Evolutionary conservation across 1,139 yeast species (phyloP).

Genomic region (Debaryomycetaceae sp.): DNA sequence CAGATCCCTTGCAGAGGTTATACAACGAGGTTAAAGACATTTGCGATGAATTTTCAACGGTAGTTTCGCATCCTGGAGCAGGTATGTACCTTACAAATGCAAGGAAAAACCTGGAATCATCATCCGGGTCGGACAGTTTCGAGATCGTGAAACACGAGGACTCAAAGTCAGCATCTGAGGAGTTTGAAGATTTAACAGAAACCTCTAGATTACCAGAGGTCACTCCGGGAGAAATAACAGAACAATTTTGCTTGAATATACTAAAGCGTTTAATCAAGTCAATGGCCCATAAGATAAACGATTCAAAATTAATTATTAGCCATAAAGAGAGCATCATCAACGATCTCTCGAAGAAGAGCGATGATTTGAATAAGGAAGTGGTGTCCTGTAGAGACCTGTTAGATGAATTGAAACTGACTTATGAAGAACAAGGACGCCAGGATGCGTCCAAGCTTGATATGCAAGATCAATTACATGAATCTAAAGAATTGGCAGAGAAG

Average conservation of each 20-base stretch:
- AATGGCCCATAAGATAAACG: not conserved
- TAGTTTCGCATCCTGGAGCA: not conserved
- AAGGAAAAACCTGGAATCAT: not conserved
- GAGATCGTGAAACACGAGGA: constrained; percentile 3
- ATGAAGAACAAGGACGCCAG: not conserved
- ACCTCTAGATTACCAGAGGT: not conserved
- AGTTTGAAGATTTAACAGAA: constrained; percentile 2
- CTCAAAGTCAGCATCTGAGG: constrained; percentile 3
- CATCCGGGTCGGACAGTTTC: constrained; percentile 1
- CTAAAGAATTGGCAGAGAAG: too few species aligned
- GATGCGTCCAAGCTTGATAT: too few species aligned
- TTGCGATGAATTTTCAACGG: not conserved
- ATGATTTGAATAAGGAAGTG: not conserved
- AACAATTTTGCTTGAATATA: not conserved
- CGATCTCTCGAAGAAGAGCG: not conserved
- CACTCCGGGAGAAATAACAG: not conserved
- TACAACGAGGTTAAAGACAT: not conserved
- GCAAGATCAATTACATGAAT: too few species aligned
- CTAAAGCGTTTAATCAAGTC: not conserved
- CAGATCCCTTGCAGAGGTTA: not conserved
- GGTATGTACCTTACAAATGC: not conserved
- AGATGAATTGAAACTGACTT: not conserved
- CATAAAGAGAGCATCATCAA: not conserved
- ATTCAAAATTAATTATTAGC: not conserved
- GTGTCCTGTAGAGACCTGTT: not conserved